These are phyloP conservation scores for Fusarium sp. DNA, from an alignment of 2,329 filamentous ascomycete genomes.

Conservation along the genomic window DNA sequence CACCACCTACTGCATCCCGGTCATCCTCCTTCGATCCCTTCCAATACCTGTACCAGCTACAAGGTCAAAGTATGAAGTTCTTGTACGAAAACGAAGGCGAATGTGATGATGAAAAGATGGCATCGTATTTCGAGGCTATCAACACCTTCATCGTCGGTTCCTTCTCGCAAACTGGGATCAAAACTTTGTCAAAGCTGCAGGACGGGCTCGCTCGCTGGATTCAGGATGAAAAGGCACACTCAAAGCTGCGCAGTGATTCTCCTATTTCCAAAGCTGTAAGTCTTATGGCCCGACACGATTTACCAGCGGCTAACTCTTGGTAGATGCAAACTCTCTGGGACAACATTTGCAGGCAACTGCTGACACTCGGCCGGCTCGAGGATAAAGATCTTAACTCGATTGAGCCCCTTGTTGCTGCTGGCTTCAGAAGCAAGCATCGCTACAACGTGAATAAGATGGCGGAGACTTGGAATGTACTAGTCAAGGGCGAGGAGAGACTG, in stretches of 20 bases:
- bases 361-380: conserved; percentile 48
- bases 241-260: conserved; percentile 54
- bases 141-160: conserved; percentile 61
- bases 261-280: conserved; percentile 57
- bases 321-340: conserved; percentile 63
- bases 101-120: conserved; percentile 50
- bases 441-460: conserved; percentile 61
- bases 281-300: background rate
- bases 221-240: conserved; percentile 60
- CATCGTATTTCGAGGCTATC: conserved; percentile 63
- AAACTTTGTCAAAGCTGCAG: conserved; percentile 69
- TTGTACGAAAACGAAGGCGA: conserved; percentile 61
- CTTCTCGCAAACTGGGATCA: conserved; percentile 59
- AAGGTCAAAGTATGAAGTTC: conserved; percentile 60
- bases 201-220: conserved; percentile 70
- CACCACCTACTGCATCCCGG: conserved; percentile 41
- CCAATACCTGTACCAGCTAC: conserved; percentile 70
- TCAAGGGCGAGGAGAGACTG: conserved; percentile 66
- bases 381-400: conserved; percentile 61
- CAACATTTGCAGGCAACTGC: conserved; percentile 54
- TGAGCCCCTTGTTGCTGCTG: conserved; percentile 63
- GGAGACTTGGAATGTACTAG: conserved; percentile 74
- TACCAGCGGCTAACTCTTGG: conserved; percentile 39
- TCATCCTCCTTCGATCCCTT: conserved; percentile 69
- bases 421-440: conserved; percentile 66